Evolutionary conservation across 306 rosid genomes (phyloP), one percentile per base, ranked within the genome.

Genomic region (Boehmeria nivea): DNA sequence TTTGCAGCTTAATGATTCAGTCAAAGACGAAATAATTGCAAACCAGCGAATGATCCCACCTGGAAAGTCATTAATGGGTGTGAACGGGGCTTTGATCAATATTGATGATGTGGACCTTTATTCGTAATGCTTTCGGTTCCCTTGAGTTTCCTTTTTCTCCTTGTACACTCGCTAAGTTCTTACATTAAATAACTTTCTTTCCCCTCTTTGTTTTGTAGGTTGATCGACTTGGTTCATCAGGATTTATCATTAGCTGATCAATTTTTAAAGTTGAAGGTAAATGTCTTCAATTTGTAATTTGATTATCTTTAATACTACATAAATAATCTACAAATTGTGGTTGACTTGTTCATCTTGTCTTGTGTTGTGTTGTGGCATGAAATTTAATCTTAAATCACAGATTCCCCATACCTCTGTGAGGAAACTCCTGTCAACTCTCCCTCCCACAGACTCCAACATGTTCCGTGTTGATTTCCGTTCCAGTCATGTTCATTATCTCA

Each of bases 31-130:
- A 77, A 91, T 91, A 61, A 71, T 60, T 55, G 91, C 89, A 60
- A 91, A 91, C 78, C 99, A 91, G 78, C 86, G 84, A 69, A 87
- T 91, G 99, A 73, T 91, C 71, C 99, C 96, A 56, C 94, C 99
- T 73, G 99, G 99, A 77, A 91, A 91, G 86, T 91, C 96, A 61
- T 83, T 91, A 76, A 87, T 91, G 93, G 99, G 96, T 65, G 54
- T 91, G 76, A 91, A 91, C 60, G 96, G 99, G 63, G 99, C 95
- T 79, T 75, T 91, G 76, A 56, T 91, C 96, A 91, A 77, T 79
- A 84, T 87, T 2, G 99, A 91, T 61, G 99, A 91, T 69, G 58
- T 87, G 71, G 99, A 91, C 86, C 96, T 91, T 59, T 77, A 87
- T 75, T 75, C 81, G 99, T 91, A 91, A 87, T 85, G 65, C 49